Evolutionary conservation across 129 eudicot species (phyloP).

Genomic region (Apium graveolens): DNA sequence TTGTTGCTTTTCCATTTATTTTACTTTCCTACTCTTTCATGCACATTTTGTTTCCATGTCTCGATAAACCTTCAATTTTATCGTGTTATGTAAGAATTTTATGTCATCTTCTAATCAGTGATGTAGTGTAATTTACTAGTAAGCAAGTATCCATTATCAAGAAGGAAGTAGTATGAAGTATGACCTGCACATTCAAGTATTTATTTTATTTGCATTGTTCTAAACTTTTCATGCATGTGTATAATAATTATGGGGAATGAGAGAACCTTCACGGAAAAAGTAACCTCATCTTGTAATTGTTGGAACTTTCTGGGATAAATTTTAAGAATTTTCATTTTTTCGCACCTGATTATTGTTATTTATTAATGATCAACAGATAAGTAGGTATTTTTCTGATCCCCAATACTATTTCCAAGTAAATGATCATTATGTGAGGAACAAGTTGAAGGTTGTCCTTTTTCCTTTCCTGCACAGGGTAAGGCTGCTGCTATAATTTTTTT

Average conservation of each 20-base stretch:
- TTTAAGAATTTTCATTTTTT: neutral
- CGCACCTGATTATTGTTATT: slow-evolving; percentile 4
- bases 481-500: neutral
- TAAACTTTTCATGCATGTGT: neutral
- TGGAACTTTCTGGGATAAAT: neutral
- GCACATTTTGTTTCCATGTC: neutral
- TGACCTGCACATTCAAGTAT: neutral
- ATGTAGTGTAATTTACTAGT: neutral
- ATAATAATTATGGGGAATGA: neutral
- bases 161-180: neutral
- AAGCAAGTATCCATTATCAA: neutral
- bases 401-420: slow-evolving; percentile 69
- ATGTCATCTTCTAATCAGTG: neutral
- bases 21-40: neutral
- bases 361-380: slow-evolving; percentile 36
- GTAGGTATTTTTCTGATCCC: slow-evolving; percentile 64
- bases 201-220: neutral
- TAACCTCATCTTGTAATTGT: neutral
- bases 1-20: neutral
- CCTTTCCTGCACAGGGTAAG: slow-evolving; percentile 66
- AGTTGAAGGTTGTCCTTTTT: slow-evolving; percentile 60
- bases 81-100: neutral
- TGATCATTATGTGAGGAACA: slow-evolving; percentile 62
- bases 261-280: neutral
- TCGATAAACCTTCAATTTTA: neutral